A percentile compares a stretch with the other conserved stretches of the same genome.
Conservation (phyloP, 441 rosid genomes). For the Omphalea diandra region DNA sequence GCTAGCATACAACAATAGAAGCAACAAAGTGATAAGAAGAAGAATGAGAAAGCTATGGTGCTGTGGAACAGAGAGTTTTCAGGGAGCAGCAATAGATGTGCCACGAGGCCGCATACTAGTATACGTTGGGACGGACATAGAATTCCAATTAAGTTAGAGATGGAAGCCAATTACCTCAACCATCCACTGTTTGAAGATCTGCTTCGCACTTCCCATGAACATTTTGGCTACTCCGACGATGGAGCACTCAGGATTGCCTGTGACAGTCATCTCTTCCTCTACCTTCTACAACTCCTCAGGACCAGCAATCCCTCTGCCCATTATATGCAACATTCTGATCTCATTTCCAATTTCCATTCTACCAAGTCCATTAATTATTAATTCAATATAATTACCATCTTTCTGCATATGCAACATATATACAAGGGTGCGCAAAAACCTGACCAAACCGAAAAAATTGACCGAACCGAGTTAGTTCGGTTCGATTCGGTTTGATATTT, state of each 20-base stretch:
- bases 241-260: conserved; percentile 49
- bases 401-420: too few relatives aligned
- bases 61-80: conserved; percentile 36
- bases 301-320: conserved; percentile 32
- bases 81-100: conserved; percentile 10
- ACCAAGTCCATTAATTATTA: too few relatives aligned
- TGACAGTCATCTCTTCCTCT: conserved; percentile 42
- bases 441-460: too few relatives aligned
- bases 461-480: too few relatives aligned
- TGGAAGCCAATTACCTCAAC: conserved; percentile 47
- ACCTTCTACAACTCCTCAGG: conserved; percentile 42
- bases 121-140: conserved; percentile 33
- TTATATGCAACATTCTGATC: conserved; percentile 22
- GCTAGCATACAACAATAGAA: too few relatives aligned
- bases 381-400: too few relatives aligned
- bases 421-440: too few relatives aligned
- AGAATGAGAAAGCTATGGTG: conserved; percentile 39
- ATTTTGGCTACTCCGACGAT: conserved; percentile 45
- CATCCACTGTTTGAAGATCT: conserved; percentile 48
- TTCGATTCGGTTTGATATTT: too few relatives aligned
- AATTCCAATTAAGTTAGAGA: conserved; percentile 33
- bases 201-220: conserved; percentile 38
- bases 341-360: background rate
- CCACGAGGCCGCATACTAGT: conserved; percentile 40
- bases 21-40: conserved; percentile 20